phyloP scores from a whole-genome alignment of 495 filamentous ascomycete species.

The Aspergillus asperescens region DNA sequence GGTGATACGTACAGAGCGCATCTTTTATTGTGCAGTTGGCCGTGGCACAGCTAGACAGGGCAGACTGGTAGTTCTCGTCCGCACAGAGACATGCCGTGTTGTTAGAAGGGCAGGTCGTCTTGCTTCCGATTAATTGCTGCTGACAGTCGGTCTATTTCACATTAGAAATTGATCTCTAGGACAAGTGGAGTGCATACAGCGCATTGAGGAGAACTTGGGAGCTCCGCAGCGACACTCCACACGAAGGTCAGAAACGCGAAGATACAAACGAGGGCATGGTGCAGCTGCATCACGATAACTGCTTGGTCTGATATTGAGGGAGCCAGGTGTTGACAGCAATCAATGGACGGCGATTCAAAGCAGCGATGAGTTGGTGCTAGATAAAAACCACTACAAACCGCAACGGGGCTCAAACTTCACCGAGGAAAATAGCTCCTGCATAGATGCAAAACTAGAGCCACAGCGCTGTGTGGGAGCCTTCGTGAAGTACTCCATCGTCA shows the following conservation, averaged over 20 bases:
- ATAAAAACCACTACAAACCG: no score
- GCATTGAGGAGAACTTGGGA: conserved; percentile 1
- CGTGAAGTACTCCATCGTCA: no score
- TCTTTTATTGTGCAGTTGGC: conserved; percentile 18
- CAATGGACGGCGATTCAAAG: no score
- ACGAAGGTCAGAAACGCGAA: background rate
- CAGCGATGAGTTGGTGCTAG: no score
- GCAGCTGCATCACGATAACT: background rate
- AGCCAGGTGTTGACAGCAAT: no score
- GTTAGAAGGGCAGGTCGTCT: background rate
- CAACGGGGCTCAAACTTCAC: no score
- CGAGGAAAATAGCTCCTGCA: no score
- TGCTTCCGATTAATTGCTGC: background rate
- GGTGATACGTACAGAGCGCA: conserved; percentile 17
- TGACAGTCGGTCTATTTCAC: conserved; percentile 3
- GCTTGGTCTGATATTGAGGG: background rate
- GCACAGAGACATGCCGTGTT: conserved; percentile 9
- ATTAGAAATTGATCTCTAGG: background rate
- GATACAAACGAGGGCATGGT: background rate
- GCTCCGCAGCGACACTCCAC: background rate
- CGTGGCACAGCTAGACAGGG: conserved; percentile 12
- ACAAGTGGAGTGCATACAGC: conserved; percentile 3
- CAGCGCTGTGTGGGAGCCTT: no score
- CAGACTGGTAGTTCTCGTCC: conserved; percentile 6
- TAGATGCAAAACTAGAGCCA: no score